Conservation (phyloP, 352 stramenopile genomes). For the Globisporangium sylvaticum region DNA sequence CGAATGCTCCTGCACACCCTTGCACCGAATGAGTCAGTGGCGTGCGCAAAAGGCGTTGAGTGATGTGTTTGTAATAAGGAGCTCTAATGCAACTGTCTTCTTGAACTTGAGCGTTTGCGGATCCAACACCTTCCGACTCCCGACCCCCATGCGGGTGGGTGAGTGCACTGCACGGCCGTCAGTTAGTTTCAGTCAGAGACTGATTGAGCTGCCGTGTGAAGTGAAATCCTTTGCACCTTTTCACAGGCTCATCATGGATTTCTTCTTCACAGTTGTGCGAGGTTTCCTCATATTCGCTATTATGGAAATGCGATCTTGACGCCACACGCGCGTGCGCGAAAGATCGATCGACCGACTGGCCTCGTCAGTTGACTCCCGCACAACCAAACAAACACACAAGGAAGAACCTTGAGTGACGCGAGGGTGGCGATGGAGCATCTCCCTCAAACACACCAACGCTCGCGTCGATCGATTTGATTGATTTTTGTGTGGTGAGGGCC, state of each 20-base stretch:
- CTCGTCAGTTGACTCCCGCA: not conserved
- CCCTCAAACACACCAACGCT: not conserved
- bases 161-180: no score
- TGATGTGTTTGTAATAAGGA: not conserved
- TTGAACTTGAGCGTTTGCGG: not conserved
- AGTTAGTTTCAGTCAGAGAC: no score
- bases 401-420: not conserved
- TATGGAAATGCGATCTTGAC: not conserved
- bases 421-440: not conserved
- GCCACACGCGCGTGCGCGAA: not conserved
- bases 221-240: no score
- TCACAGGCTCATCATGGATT: no score
- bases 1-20: not conserved
- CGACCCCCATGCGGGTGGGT: no score
- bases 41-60: no score
- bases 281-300: no score
- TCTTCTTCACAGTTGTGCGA: no score
- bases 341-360: no score
- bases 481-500: not conserved
- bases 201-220: no score
- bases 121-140: not conserved
- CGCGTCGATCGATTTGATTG: not conserved
- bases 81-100: not conserved
- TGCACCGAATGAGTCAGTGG: not conserved
- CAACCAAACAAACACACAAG: not conserved